A percentile compares a stretch with the other conserved stretches of the same genome.
Evolutionary conservation across 2,329 filamentous ascomycete species (phyloP).

Genomic region (Alternaria arbusti): DNA sequence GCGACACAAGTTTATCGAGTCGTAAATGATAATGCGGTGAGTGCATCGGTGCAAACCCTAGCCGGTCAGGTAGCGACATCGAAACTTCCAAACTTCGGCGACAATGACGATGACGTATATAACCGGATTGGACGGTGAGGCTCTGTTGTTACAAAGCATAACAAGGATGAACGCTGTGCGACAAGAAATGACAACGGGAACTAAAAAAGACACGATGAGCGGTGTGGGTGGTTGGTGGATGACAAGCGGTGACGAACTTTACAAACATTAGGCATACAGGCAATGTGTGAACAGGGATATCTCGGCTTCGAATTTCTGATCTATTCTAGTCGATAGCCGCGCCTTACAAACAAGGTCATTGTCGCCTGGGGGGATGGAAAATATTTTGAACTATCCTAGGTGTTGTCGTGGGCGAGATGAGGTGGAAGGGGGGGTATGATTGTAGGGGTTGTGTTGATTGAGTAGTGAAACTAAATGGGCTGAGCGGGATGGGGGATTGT

Average conservation of each 20-base stretch:
- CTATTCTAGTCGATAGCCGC: conserved; percentile 16
- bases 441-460: not conserved
- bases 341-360: conserved; percentile 8
- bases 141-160: not conserved
- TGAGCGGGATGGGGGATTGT: conserved; percentile 14
- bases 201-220: conserved; percentile 5
- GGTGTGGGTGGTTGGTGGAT: not conserved
- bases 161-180: not conserved
- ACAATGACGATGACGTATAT: not conserved
- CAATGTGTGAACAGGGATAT: not conserved
- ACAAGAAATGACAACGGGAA: not conserved
- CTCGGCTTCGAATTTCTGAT: conserved; percentile 8
- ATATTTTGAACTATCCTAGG: conserved; percentile 9
- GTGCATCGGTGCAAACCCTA: not conserved
- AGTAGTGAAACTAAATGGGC: conserved; percentile 9
- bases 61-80: not conserved
- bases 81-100: not conserved
- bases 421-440: not conserved
- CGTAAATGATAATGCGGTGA: not conserved
- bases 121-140: not conserved
- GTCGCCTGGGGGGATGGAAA: not conserved
- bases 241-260: not conserved
- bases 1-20: accelerated
- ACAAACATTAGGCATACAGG: not conserved
- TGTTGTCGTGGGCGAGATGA: not conserved